Base-by-base conservation (phyloP, 1,284 basidiomycete genomes). In the Fomitopsis palustris region DNA sequence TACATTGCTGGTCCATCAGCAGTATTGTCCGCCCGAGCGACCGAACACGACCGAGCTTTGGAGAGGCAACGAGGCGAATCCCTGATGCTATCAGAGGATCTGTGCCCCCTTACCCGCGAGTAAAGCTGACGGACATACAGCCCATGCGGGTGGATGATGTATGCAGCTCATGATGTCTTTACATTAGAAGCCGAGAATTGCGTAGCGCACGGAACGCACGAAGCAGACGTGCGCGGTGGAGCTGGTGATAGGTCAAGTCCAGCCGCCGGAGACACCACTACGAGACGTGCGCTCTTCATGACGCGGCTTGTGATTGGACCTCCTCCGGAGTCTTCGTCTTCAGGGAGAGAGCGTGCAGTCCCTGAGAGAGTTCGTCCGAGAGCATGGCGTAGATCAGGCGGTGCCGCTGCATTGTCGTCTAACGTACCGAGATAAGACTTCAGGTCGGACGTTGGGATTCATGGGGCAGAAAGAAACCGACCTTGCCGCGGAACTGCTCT, bases 371-470 rank as follows among this genome's bases (percentile, higher is more conserved):
- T 68, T 93, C 89, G 33, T 88, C 85, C 27, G 84, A 78, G 33
- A 93, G 77, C 1, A 84, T 81, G 6, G 81, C 77, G 70, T 92
- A 86, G 55, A 93, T 82, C 77, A 92, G 80, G 53, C 90, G 81
- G 74, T 93, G 90, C 55, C 91, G 82, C 69, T 92, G 87, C 76
- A 92, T 83, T 17, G 86, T 86, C 39, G 74, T 83, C 90, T 92
- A 63, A 55, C 37, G 41, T 42, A 23, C 56, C 49, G 51, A 59
- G 39, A 45, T 10, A 14, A 39, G 16, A 19, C 41, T 19, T 55
- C 33, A 29, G 27, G 9, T 51, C 51, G 38, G 45, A 27, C 58
- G 47, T 10, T 9, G 12, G 31, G 5, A 52, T 35, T 4, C 31
- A 52, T 52, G 49, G 43, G 54, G 35, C 29, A 47, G 25, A 31